Evolutionary conservation across 1,284 basidiomycete species (phyloP).

Genomic region (Ceratobasidium sp.): DNA sequence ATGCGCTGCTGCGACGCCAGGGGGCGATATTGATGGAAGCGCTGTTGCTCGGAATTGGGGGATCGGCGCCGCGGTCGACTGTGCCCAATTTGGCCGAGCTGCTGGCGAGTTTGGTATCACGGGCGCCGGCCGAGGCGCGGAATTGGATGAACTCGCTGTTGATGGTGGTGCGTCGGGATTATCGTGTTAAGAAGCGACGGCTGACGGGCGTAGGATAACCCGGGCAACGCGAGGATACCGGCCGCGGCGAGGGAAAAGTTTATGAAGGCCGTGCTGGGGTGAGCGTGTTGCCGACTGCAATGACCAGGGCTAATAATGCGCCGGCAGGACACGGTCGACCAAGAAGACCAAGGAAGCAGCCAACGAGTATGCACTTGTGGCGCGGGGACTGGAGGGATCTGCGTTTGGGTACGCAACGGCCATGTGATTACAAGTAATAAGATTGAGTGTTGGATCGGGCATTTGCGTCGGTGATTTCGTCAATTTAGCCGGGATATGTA

Average conservation of each 20-base stretch:
- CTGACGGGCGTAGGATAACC: conserved; percentile 50
- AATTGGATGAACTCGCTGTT: conserved; percentile 79
- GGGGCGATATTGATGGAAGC: conserved; percentile 77
- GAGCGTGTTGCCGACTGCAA: conserved; percentile 49
- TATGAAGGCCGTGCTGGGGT: conserved; percentile 78
- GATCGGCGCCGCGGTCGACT: conserved; percentile 82
- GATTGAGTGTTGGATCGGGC: conserved; percentile 2
- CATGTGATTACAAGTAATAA: conserved; percentile 51
- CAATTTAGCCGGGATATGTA: conserved; percentile 1
- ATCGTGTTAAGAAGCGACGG: background rate
- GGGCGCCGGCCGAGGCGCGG: conserved; percentile 65
- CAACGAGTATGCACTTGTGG: conserved; percentile 77
- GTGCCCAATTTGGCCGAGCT: conserved; percentile 85
- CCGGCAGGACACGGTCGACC: conserved; percentile 57
- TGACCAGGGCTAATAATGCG: conserved; percentile 14
- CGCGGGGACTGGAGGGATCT: conserved; percentile 78
- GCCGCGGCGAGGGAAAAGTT: conserved; percentile 80
- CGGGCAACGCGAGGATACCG: conserved; percentile 56
- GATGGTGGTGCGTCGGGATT: conserved; percentile 66
- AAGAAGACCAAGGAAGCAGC: conserved; percentile 76
- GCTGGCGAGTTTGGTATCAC: conserved; percentile 70
- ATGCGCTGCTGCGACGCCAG: conserved; percentile 64
- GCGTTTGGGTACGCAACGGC: conserved; percentile 72
- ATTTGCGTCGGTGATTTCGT: conserved; percentile 2
- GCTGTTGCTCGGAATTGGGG: conserved; percentile 79